A percentile compares a stretch with the other conserved stretches of the same genome.
phyloP scores from a whole-genome alignment of 306 rosid genomes.

The Biancaea sappan region DNA sequence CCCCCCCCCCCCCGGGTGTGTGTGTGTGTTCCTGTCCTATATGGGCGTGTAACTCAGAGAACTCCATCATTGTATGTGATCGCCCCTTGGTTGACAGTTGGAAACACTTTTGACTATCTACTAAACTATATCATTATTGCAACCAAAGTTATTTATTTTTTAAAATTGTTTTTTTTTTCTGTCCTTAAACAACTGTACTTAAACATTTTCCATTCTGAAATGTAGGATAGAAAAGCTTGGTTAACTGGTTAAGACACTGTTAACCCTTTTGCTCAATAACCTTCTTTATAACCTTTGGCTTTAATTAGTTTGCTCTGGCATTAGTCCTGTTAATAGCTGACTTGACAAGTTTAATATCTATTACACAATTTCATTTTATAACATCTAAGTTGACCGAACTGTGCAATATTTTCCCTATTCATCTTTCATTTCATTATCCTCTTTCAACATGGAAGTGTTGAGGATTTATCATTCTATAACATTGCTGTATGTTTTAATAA shows the following conservation, averaged over 20 bases:
- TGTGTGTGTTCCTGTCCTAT: too few relatives aligned
- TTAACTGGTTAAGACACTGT: too few relatives aligned
- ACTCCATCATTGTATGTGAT: slow-evolving; percentile 5
- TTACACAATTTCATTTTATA: background rate
- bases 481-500: background rate
- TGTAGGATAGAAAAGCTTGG: too few relatives aligned
- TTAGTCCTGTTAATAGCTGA: too few relatives aligned
- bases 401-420: background rate
- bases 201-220: too few relatives aligned
- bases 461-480: slow-evolving; percentile 2
- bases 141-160: background rate
- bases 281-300: too few relatives aligned
- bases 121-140: background rate
- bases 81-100: background rate
- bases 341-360: background rate
- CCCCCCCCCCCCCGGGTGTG: background rate
- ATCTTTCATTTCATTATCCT: too few relatives aligned
- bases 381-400: background rate
- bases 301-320: too few relatives aligned
- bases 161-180: too few relatives aligned
- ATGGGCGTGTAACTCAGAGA: slow-evolving; percentile 10
- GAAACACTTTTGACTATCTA: background rate
- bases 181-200: too few relatives aligned
- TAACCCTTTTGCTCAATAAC: too few relatives aligned
- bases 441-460: too few relatives aligned